A percentile compares a stretch with the other conserved stretches of the same genome.
Conservation (phyloP, 768 basidiomycete species). For the Russula brevipes region DNA sequence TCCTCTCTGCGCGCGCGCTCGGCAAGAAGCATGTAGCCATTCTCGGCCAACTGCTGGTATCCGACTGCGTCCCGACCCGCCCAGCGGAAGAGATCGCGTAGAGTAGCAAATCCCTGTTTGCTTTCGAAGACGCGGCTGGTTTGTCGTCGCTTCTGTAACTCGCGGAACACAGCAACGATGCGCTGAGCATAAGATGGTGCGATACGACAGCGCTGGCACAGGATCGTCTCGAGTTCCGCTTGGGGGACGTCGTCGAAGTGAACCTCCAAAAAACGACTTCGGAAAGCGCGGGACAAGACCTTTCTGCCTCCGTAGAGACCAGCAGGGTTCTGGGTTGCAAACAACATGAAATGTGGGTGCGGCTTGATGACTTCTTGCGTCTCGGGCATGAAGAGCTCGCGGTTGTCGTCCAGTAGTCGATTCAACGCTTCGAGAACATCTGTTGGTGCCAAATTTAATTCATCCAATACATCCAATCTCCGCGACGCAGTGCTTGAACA, state of each 20-base stretch:
- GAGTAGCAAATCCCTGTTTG: constrained; percentile 93
- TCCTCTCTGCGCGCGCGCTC: constrained; percentile 82
- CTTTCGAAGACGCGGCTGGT: constrained; percentile 92
- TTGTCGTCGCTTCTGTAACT: constrained; percentile 89
- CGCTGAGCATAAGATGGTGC: constrained; percentile 89
- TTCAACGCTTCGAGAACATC: constrained; percentile 98
- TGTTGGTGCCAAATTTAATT: constrained; percentile 94
- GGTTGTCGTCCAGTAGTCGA: constrained; percentile 93
- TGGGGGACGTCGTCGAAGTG: constrained; percentile 98
- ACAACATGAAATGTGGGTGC: constrained; percentile 95
- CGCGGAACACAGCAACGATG: constrained; percentile 88
- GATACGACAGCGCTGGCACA: constrained; percentile 88
- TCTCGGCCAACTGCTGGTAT: constrained; percentile 89
- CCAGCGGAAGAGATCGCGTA: constrained; percentile 97
- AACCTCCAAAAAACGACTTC: constrained; percentile 95
- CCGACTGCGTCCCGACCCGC: constrained; percentile 84
- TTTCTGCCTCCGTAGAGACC: constrained; percentile 95
- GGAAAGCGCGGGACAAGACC: constrained; percentile 89
- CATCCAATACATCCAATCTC: constrained; percentile 99
- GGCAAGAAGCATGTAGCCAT: constrained; percentile 96
- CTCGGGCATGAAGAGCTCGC: constrained; percentile 92
- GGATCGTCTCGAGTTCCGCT: constrained; percentile 84
- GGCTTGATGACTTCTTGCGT: constrained; percentile 92
- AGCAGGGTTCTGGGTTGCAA: constrained; percentile 97
- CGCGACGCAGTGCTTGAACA: constrained; percentile 83